Evolutionary conservation across 2,329 filamentous ascomycete species (phyloP).

Genomic region (Cryphonectria carpinicola): DNA sequence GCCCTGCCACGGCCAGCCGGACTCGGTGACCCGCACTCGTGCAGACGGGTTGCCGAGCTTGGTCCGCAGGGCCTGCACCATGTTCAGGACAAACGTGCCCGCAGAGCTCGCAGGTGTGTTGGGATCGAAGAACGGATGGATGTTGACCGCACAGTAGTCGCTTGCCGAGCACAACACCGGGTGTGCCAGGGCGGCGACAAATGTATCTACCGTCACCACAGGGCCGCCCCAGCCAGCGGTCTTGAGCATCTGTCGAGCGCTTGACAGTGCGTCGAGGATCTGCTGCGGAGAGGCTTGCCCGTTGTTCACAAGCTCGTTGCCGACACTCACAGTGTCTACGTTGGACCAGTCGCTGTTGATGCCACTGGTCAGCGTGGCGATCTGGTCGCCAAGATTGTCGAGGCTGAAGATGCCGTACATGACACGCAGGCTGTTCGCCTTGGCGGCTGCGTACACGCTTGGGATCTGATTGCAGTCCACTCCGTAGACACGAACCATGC

Average conservation of each 20-base stretch:
- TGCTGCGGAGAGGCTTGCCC: constrained; percentile 55
- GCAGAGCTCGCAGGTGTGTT: constrained; percentile 62
- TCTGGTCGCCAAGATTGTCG: constrained; percentile 56
- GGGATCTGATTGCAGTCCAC: constrained; percentile 76
- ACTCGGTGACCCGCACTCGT: constrained; percentile 76
- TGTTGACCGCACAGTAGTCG: constrained; percentile 81
- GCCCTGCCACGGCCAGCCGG: constrained; percentile 80
- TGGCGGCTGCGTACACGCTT: constrained; percentile 65
- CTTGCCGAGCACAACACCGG: constrained; percentile 72
- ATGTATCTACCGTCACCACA: constrained; percentile 82
- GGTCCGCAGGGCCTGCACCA: constrained; percentile 50
- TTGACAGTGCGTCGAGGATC: constrained; percentile 61
- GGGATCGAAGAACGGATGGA: constrained; percentile 81
- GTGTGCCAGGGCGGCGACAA: constrained; percentile 67
- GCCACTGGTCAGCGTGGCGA: constrained; percentile 63
- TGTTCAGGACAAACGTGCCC: constrained; percentile 67
- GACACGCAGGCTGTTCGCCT: constrained; percentile 67
- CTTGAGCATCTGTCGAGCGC: constrained; percentile 62
- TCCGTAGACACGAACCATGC: constrained; percentile 76
- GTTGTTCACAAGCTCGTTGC: constrained; percentile 79
- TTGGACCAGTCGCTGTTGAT: constrained; percentile 67
- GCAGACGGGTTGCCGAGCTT: constrained; percentile 52
- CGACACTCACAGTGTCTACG: constrained; percentile 74
- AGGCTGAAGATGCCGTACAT: constrained; percentile 77
- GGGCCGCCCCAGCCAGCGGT: constrained; percentile 69